A percentile compares a stretch with the other conserved stretches of the same genome.
phyloP scores from a whole-genome alignment of 441 rosid species.

The Viola pubescens region DNA sequence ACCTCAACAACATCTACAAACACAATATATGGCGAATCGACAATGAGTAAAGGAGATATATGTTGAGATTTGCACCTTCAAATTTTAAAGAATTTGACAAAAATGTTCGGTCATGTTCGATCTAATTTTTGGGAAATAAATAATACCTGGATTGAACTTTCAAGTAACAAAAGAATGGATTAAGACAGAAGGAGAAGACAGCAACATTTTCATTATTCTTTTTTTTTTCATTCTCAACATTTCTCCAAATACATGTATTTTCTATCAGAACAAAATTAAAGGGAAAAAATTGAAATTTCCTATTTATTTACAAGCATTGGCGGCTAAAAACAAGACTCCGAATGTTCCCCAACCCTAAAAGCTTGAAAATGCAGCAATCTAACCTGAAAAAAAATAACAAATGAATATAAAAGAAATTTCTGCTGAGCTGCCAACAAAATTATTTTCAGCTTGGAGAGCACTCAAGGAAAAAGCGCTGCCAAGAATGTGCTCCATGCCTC shows the following conservation, averaged over 20 bases:
- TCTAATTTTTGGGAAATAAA: too few species aligned
- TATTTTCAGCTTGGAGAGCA: neutral
- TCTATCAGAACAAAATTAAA: slow-evolving; percentile 1
- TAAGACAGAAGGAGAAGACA: neutral
- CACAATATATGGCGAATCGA: too few species aligned
- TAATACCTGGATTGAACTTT: neutral
- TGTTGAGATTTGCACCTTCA: too few species aligned
- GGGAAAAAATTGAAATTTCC: slow-evolving; percentile 20
- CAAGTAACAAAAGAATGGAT: neutral
- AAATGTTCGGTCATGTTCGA: too few species aligned
- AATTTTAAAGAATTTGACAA: too few species aligned
- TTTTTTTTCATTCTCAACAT: slow-evolving; percentile 11
- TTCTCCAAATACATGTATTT: slow-evolving; percentile 3
- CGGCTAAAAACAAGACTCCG: slow-evolving; percentile 19
- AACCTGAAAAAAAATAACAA: slow-evolving; percentile 18
- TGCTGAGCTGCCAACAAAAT: neutral
- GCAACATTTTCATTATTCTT: slow-evolving; percentile 2
- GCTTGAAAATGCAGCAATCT: slow-evolving; percentile 18
- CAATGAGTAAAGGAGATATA: too few species aligned
- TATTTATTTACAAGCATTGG: slow-evolving; percentile 40
- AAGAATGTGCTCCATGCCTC: neutral
- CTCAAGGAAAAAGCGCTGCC: neutral
- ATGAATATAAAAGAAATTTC: neutral
- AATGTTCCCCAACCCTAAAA: slow-evolving; percentile 21
- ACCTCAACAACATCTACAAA: too few species aligned